Evolutionary conservation across 163 green algal species (phyloP).

Genomic region (Chlamydomonas reinhardtii): DNA sequence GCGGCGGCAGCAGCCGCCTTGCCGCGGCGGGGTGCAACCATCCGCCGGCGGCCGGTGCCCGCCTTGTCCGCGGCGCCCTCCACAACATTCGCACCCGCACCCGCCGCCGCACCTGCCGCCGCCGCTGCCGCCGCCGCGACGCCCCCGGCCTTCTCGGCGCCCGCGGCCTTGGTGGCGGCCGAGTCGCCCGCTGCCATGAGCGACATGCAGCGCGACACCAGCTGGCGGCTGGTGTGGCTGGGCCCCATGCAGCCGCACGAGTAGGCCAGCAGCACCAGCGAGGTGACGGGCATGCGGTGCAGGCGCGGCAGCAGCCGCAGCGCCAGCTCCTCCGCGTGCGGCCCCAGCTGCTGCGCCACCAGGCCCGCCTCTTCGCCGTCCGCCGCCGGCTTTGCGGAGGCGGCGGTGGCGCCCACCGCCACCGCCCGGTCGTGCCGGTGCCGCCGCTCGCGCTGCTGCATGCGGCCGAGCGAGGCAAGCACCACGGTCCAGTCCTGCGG

Average conservation of each 20-base stretch:
- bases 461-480: constrained; percentile 12
- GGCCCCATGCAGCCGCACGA: constrained; percentile 28
- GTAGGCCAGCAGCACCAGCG: constrained; percentile 28
- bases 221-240: neutral
- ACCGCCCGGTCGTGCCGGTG: neutral
- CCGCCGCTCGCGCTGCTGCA: neutral
- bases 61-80: too few species aligned
- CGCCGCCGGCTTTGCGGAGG: too few species aligned
- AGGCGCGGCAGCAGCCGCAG: constrained; percentile 20
- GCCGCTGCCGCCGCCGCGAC: too few species aligned
- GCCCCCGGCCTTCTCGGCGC: too few species aligned
- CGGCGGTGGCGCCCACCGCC: too few species aligned
- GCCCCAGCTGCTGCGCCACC: neutral
- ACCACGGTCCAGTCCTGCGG: constrained; percentile 48
- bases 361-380: neutral
- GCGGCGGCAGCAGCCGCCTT: too few species aligned
- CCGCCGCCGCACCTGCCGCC: too few species aligned
- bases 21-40: too few species aligned
- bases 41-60: too few species aligned
- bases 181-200: neutral
- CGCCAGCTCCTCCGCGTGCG: constrained; percentile 18
- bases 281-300: constrained; percentile 33
- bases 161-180: too few species aligned
- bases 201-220: constrained; percentile 14
- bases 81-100: neutral